phyloP scores from a whole-genome alignment of 352 stramenopile species.

The Elongisporangium senticosum region DNA sequence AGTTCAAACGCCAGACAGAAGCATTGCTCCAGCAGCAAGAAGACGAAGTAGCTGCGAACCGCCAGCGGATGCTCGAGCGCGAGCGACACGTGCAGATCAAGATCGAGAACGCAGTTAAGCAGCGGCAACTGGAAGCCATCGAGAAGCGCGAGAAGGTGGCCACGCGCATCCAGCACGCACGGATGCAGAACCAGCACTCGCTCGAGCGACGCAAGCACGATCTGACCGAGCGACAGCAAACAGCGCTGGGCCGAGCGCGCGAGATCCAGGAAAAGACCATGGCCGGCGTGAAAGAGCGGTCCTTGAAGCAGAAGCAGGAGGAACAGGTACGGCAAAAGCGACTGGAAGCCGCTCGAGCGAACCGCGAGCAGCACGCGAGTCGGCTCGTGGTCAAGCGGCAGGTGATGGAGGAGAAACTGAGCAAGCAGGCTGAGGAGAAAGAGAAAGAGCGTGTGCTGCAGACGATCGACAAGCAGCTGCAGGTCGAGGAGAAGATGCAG shows the following conservation, averaged over 20 bases:
- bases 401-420: conserved; percentile 30
- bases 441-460: conserved; percentile 42
- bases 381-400: conserved; percentile 39
- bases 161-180: conserved; percentile 44
- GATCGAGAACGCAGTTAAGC: conserved; percentile 46
- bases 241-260: conserved; percentile 34
- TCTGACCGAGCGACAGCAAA: conserved; percentile 50
- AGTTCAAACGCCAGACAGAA: conserved; percentile 58
- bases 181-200: conserved; percentile 48
- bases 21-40: conserved; percentile 62
- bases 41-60: conserved; percentile 37
- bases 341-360: conserved; percentile 39
- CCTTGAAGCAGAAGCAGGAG: conserved; percentile 56
- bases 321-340: conserved; percentile 59
- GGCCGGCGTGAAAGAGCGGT: conserved; percentile 51
- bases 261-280: conserved; percentile 63
- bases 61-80: conserved; percentile 55
- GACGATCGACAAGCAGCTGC: conserved; percentile 51
- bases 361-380: conserved; percentile 31
- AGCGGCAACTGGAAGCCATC: conserved; percentile 44
- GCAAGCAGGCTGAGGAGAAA: conserved; percentile 14
- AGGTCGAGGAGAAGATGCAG: conserved; percentile 48
- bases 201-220: conserved; percentile 60
- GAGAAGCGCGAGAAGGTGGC: conserved; percentile 51
- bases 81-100: conserved; percentile 54